These are phyloP conservation scores for Mycogone perniciosa DNA, from an alignment of 2,329 filamentous ascomycete species.

Conservation along the genomic window DNA sequence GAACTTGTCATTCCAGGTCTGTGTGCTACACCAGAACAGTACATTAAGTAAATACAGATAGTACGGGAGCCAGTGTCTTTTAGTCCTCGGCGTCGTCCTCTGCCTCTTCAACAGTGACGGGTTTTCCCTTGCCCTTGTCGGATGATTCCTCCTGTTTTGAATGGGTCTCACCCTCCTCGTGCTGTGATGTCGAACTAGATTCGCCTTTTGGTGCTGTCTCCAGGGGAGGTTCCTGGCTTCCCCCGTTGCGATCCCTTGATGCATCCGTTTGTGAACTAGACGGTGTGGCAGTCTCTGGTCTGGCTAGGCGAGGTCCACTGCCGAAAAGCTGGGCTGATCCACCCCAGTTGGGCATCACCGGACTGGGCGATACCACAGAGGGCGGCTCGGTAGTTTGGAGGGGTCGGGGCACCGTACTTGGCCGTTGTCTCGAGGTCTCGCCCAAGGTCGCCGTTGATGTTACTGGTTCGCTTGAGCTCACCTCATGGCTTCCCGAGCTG, in stretches of 20 bases:
- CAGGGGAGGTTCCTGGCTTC: constrained; percentile 1
- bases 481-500: background rate
- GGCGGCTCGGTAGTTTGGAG: constrained; percentile 18
- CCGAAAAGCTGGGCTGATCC: constrained; percentile 44
- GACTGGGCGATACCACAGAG: constrained; percentile 41
- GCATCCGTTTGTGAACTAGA: constrained; percentile 8
- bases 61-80: no score
- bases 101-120: constrained; percentile 42
- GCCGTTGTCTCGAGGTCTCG: background rate
- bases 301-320: constrained; percentile 23
- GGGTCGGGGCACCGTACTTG: background rate
- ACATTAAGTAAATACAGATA: no score
- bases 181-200: constrained; percentile 11
- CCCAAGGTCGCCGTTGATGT: background rate
- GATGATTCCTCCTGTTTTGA: constrained; percentile 9
- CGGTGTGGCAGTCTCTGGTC: constrained; percentile 15
- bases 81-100: constrained; percentile 24
- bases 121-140: constrained; percentile 38
- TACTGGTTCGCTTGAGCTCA: background rate
- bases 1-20: no score
- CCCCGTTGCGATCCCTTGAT: background rate
- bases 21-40: no score
- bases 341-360: constrained; percentile 45
- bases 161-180: constrained; percentile 11
- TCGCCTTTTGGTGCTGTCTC: constrained; percentile 8